phyloP scores from a whole-genome alignment of 108 stramenopile genomes.

The Licmophora abbreviata region DNA sequence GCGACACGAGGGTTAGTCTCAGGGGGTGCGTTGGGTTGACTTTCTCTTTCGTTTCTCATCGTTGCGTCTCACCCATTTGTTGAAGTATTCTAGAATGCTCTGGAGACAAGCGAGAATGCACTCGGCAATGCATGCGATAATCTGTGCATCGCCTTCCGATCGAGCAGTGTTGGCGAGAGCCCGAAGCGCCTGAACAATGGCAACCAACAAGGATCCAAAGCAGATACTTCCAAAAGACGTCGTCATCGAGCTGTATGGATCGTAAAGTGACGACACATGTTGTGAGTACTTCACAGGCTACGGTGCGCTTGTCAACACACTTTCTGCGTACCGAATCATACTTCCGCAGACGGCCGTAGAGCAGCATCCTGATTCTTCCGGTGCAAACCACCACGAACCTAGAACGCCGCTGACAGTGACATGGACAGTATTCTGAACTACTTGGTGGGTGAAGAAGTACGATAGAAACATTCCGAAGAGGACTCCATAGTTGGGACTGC shows the following conservation, averaged over 20 bases:
- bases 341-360: conserved; percentile 45
- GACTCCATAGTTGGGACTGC: conserved; percentile 45
- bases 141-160: conserved; percentile 32
- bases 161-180: conserved; percentile 48
- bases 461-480: conserved; percentile 47
- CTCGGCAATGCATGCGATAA: conserved; percentile 51
- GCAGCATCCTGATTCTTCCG: conserved; percentile 57
- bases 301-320: no score
- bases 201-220: conserved; percentile 82
- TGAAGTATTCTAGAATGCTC: conserved; percentile 65
- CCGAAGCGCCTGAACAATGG: conserved; percentile 72
- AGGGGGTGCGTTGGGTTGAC: not conserved
- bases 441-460: conserved; percentile 66
- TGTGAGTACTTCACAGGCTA: conserved; percentile 7
- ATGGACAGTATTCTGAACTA: conserved; percentile 71
- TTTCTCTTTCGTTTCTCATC: conserved; percentile 32
- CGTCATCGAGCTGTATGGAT: conserved; percentile 41
- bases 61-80: conserved; percentile 86
- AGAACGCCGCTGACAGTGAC: conserved; percentile 77
- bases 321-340: conserved; percentile 32
- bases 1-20: no score
- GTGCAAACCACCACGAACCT: conserved; percentile 87
- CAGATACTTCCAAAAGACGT: conserved; percentile 88
- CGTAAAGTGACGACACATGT: conserved; percentile 19
- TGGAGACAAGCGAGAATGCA: conserved; percentile 53